These are phyloP conservation scores for Fusarium praegraminearum DNA, from an alignment of 2,329 filamentous ascomycete species.

Conservation along the genomic window DNA sequence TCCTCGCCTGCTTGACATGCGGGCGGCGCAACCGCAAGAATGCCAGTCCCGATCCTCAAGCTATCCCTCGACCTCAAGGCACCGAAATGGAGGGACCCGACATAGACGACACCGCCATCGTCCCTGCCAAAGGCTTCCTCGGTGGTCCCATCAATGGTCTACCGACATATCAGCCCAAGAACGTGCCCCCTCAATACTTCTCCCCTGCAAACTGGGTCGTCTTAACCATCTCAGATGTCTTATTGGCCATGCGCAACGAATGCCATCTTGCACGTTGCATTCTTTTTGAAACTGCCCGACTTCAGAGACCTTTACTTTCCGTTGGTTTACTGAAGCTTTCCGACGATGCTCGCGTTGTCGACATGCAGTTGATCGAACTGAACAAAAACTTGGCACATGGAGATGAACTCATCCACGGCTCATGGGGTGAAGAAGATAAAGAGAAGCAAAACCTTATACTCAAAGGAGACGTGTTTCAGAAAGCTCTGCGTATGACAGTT, in stretches of 20 bases:
- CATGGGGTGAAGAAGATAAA: rapidly evolving
- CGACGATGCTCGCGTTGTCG: background rate
- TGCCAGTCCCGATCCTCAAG: background rate
- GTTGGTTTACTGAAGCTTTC: background rate
- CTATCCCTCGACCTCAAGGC: too few relatives aligned
- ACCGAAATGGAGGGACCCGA: background rate
- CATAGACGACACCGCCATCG: background rate
- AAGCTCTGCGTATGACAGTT: background rate
- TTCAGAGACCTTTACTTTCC: background rate
- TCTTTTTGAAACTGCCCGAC: background rate
- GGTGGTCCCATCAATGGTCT: background rate
- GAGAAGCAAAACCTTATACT: background rate
- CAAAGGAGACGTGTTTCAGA: background rate
- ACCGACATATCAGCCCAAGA: background rate
- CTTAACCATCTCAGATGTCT: background rate
- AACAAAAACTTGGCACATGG: background rate
- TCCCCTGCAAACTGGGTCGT: background rate
- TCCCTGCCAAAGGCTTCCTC: background rate
- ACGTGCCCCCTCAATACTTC: background rate
- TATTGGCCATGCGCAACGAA: background rate
- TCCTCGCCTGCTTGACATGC: background rate
- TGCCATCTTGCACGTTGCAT: background rate
- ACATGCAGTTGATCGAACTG: background rate
- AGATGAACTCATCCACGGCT: background rate
- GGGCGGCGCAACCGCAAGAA: background rate